phyloP scores from a whole-genome alignment of 257 asterid species.

The Nicotiana tomentosiformis region DNA sequence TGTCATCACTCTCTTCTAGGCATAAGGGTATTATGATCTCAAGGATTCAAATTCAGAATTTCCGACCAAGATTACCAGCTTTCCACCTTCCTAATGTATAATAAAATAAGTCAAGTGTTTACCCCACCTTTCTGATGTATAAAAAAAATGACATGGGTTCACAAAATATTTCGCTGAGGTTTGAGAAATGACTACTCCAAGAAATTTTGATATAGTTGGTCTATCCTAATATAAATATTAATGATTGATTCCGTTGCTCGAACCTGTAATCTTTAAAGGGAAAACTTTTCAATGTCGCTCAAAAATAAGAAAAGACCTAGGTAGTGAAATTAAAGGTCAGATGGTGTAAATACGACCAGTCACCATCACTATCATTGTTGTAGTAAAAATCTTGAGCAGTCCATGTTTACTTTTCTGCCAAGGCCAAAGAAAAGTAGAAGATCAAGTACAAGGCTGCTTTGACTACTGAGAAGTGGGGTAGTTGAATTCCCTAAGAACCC shows the following conservation, averaged over 20 bases:
- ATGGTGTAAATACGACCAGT: background rate
- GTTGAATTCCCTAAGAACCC: constrained; percentile 9
- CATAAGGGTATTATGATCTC: background rate
- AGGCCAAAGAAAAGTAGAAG: background rate
- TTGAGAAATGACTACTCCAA: no score
- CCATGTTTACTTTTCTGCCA: background rate
- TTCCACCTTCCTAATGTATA: no score
- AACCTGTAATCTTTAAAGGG: no score
- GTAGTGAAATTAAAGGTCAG: background rate
- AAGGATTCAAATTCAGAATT: background rate
- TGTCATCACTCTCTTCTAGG: background rate
- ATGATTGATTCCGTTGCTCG: no score
- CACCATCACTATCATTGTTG: background rate
- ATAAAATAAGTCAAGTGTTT: no score
- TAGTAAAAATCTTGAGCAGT: background rate
- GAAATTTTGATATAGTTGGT: no score
- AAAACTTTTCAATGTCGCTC: no score
- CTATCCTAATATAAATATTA: no score
- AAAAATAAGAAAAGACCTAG: no score
- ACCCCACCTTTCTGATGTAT: no score
- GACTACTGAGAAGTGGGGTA: constrained; percentile 21
- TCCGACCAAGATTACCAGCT: background rate
- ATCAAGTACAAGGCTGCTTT: constrained; percentile 11
- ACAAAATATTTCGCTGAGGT: no score
- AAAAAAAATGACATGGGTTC: no score